Base-by-base conservation (phyloP, 768 basidiomycete genomes). In the Phylloporus arenicola region DNA sequence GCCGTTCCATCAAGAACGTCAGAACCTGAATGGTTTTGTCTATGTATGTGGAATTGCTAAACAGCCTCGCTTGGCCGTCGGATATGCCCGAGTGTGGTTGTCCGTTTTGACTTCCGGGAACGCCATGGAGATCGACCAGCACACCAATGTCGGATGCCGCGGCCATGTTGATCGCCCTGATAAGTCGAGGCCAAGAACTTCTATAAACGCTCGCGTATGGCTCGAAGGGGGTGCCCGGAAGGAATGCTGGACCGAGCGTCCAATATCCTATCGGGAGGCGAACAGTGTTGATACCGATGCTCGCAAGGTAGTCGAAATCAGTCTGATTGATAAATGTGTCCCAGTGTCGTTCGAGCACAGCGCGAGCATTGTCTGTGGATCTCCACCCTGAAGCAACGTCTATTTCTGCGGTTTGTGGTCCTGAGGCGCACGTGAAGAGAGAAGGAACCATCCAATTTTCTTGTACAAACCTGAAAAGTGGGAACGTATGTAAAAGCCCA, bases 381-480 rank as follows among this genome's bases (percentile, higher is more conserved):
- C 57, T 53, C 60, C 60, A 86, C 3, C 85, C 85, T 16, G 68
- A 73, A 6, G 86, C 84, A 35, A 88, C 77, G 60, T 87, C 84
- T 31, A 82, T 62, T 60, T 88, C 86, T 2, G 84, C 75, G 2
- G 68, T 58, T 57, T 72, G 70, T 13, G 70, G 57, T 4, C 75
- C 83, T 19, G 71, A 60, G 3, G 85, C 84, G 48, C 82, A 82
- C 4, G 59, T 56, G 60, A 86, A 88, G 25, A 84, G 48, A 29
- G 82, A 82, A 4, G 84, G 82, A 1, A 78, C 78, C 81, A 88
- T 86, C 85, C 86, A 89, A 19, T 74, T 68, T 63, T 89, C 86
- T 50, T 82, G 78, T 6, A 86, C 83, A 59, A 87, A 86, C 82
- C 82, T 84, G 45, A 1, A 30, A 9, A 22, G 1, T 13, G 11